Evolutionary conservation across 2,329 filamentous ascomycete genomes (phyloP), one percentile per base, ranked within the genome.

Genomic region (Achaetomium macrosporum): DNA sequence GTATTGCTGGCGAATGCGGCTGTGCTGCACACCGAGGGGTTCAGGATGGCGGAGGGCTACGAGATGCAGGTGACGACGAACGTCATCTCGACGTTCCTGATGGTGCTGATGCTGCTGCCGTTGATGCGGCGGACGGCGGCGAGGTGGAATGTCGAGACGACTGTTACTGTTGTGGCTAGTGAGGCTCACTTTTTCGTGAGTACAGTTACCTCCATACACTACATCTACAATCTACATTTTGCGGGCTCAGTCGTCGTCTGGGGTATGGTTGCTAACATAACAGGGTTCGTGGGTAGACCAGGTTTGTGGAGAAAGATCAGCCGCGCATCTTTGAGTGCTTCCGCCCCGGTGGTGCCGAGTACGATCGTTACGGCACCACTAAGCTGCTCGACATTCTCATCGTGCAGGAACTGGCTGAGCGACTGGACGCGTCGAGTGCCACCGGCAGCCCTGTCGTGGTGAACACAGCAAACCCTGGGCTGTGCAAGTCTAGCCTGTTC

Each of bases 1-100:
- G 64, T 68, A 2, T 55, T 77, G 0, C 53, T 77, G 8, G 64
- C 68, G 45, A 77, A 76, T 47, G 75, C 74, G 1, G 67, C 64
- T 16, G 49, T 73, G 1, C 58, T 63, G 8, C 56, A 16, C 11
- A 7, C 54, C 19, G 54, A 52, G 7, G 16, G 37, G 4, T 51
- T 48, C 13, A 41, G 50, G 30, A 47, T 64, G 39, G 52, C 63
- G 17, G 71, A 74, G 51, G 74, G 71, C 2, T 66, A 70, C 49
- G 75, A 78, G 61, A 59, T 59, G 13, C 71, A 65, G 29, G 60
- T 77, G 45, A 72, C 71, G 3, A 68, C 77, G 42, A 78, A 79
- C 58, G 71, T 77, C 16, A 63, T 79, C 35, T 68, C 68, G 3
- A 77, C 73, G 0, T 71, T 73, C 35, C 62, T 78, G 29, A 64